phyloP scores from a whole-genome alignment of 208 protist species.

The Histomonas meleagridis region DNA sequence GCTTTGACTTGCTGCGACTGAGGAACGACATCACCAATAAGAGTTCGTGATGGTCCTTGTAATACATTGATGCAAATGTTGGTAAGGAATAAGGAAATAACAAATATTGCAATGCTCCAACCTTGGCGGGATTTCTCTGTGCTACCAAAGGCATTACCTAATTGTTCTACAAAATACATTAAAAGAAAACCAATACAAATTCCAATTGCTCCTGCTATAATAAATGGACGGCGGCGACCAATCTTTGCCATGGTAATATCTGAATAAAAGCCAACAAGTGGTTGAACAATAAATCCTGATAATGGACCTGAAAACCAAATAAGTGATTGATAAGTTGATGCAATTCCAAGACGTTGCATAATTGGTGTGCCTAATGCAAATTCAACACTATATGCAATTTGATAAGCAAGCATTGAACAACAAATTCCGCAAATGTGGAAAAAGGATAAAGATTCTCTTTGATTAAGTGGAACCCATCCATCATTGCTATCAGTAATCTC shows the following conservation, averaged over 20 bases:
- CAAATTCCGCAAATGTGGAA: not conserved
- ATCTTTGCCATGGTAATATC: not conserved
- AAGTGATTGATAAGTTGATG: not conserved
- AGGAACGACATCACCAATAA: conserved; percentile 16
- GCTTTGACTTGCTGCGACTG: not conserved
- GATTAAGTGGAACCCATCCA: not conserved
- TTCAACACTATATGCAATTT: not conserved
- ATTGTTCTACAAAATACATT: not conserved
- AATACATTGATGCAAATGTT: not conserved
- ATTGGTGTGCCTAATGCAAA: not conserved
- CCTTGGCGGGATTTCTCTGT: not conserved
- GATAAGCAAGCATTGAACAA: not conserved
- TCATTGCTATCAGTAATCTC: not conserved
- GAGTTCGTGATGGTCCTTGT: not conserved
- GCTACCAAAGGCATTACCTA: not conserved
- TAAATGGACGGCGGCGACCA: not conserved
- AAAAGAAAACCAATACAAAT: not conserved
- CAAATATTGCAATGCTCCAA: not conserved
- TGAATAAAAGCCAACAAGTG: not conserved
- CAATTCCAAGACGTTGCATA: not conserved
- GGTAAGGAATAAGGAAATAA: not conserved
- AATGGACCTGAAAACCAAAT: not conserved
- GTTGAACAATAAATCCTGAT: not conserved
- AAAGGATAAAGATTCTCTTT: not conserved
- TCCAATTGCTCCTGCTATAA: not conserved